Conservation (phyloP, 192 early-diverging fungal genomes). For the Glomus cerebriforme region DNA sequence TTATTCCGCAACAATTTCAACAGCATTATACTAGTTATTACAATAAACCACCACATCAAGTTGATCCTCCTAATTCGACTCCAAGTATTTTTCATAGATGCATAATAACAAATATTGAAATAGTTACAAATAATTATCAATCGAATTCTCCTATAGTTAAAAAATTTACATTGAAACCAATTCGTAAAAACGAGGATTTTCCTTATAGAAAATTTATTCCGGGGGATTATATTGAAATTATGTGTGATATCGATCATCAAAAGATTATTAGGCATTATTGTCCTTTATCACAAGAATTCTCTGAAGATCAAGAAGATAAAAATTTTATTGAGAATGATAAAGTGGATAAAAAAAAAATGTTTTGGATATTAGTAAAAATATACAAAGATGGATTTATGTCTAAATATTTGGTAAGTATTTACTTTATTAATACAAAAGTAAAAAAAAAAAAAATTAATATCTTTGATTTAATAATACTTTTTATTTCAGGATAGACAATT, state of each 20-base stretch:
- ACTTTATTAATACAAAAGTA: not conserved
- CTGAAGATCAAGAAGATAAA: not conserved
- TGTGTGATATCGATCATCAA: not conserved
- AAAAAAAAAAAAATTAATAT: not conserved
- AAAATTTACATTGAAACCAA: constrained; percentile 12
- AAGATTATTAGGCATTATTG: constrained; percentile 13
- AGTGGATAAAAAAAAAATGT: not conserved
- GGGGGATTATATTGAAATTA: constrained; percentile 29
- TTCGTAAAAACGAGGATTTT: not conserved
- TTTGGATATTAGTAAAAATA: constrained; percentile 17
- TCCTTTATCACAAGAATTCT: not conserved
- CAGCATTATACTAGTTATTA: not conserved
- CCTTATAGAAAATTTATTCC: constrained; percentile 21
- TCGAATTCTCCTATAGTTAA: not conserved
- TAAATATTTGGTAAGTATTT: not conserved
- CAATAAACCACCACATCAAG: not conserved
- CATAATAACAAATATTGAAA: constrained; percentile 20
- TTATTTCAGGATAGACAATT: constrained; percentile 18
- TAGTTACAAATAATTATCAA: not conserved
- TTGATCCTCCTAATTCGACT: not conserved
- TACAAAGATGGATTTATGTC: constrained; percentile 15
- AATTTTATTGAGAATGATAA: not conserved
- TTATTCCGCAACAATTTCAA: not conserved
- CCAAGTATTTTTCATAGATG: constrained; percentile 16
- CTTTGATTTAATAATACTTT: not conserved